phyloP scores from a whole-genome alignment of 2,329 filamentous ascomycete genomes.

The Ophiostoma himal-ulmi region DNA sequence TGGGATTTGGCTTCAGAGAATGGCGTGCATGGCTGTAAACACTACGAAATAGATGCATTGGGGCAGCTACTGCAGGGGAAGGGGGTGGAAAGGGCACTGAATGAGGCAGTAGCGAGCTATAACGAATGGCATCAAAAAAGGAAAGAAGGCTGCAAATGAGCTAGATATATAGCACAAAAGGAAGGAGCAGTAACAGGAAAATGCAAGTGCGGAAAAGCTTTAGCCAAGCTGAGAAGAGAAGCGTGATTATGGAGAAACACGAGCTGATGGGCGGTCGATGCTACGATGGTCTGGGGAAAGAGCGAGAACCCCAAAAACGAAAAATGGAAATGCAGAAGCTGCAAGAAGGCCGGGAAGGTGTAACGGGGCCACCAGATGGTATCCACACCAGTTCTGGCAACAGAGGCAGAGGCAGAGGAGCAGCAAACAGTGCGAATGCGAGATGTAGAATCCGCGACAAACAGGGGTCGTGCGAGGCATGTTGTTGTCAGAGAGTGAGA shows the following conservation, averaged over 20 bases:
- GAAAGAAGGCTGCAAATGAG: neutral
- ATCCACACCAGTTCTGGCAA: neutral
- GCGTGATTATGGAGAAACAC: neutral
- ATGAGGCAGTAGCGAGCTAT: neutral
- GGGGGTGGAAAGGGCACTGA: neutral
- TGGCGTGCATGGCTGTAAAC: neutral
- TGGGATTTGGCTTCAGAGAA: neutral
- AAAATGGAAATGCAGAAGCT: neutral
- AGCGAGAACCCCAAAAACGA: neutral
- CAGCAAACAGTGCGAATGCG: neutral
- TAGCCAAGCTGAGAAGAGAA: neutral
- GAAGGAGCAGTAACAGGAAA: neutral
- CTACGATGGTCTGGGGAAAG: constrained; percentile 9
- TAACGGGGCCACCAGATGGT: neutral
- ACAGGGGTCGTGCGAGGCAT: neutral
- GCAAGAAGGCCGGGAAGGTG: neutral
- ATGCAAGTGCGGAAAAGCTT: neutral
- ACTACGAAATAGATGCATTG: neutral
- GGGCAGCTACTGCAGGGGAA: neutral
- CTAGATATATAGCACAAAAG: neutral
- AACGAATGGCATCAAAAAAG: neutral
- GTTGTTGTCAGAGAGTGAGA: neutral
- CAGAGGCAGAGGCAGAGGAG: neutral
- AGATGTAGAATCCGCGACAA: neutral
- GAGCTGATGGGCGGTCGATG: neutral